These are phyloP conservation scores for Pyrus pyrifolia DNA, from an alignment of 306 rosid species.

Conservation along the genomic window DNA sequence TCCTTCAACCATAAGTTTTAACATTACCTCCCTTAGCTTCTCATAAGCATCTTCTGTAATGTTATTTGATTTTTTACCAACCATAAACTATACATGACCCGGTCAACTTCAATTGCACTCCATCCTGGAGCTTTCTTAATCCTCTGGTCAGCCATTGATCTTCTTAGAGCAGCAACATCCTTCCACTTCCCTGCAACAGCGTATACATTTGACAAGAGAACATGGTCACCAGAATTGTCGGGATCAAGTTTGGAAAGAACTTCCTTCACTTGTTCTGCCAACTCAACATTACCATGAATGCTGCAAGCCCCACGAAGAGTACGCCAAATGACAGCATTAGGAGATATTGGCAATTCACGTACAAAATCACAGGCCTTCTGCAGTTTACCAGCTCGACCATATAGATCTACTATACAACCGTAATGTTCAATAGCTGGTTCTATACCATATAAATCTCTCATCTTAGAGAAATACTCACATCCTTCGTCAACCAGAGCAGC, in stretches of 20 bases:
- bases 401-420: slow-evolving; percentile 86
- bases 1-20: slow-evolving; percentile 46
- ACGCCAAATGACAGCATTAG: slow-evolving; percentile 75
- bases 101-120: slow-evolving; percentile 79
- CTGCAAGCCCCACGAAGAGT: slow-evolving; percentile 93
- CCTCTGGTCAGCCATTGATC: slow-evolving; percentile 53
- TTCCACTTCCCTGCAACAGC: slow-evolving; percentile 78
- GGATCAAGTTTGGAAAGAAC: slow-evolving; percentile 70
- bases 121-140: slow-evolving; percentile 64
- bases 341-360: slow-evolving; percentile 57
- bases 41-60: slow-evolving; percentile 53
- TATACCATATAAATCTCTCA: slow-evolving; percentile 44
- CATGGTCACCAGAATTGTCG: slow-evolving; percentile 60
- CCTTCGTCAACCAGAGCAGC: slow-evolving; percentile 69
- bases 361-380: slow-evolving; percentile 62
- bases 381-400: slow-evolving; percentile 73
- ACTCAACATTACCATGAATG: slow-evolving; percentile 62
- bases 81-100: slow-evolving; percentile 58
- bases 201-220: slow-evolving; percentile 72
- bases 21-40: slow-evolving; percentile 61
- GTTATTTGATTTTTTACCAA: slow-evolving; percentile 54
- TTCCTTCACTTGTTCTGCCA: slow-evolving; percentile 67
- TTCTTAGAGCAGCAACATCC: slow-evolving; percentile 60
- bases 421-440: slow-evolving; percentile 72
- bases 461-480: slow-evolving; percentile 47